Base-by-base conservation (phyloP, 106 monocot species). In the Narthecium ossifragum region DNA sequence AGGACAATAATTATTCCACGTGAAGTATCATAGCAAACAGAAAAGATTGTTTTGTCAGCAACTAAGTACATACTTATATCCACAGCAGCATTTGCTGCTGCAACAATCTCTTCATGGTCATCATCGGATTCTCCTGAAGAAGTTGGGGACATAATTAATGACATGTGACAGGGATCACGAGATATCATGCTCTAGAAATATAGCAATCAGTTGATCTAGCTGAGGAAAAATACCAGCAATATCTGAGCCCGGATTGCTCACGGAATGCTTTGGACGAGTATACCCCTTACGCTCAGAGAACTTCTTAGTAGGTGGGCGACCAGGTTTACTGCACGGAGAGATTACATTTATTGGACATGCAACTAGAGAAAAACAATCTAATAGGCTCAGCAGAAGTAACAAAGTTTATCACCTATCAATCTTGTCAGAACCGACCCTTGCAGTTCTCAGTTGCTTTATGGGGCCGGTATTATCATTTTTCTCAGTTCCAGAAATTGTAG, bases 91-190 rank as follows among this genome's bases (percentile, higher is more conserved):
- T 74, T 86, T 57, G 81, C 86, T 59, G 86, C 81, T 57, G 81
- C 75, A 43, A 78, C 57, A 67, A 86, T 71, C 62, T 78, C 81
- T 64, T 78, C 86, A 64, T 65, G 77, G 23, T 86, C 86, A 78
- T 86, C 74, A 49, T 73, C 74, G 30, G 78, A 61, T 64, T 81
- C 67, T 51, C 74, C 86, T 86, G 33, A 21, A 65, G 43, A 77
- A 39, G 33, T 20, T 20, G 24, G 37, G 15, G 27, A 12, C 22
- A 33, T 6, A 17, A 10, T 11, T 51, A 49, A 34, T 6, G 5
- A 10, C 36, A 6, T 36, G 36, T 36, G 5, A 6, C 36, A 36
- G 36, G 36, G 10, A 36, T n/a, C n/a, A n/a, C n/a, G 10, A 36
- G 36, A 10, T 36, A 6, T 5, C 36, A 6, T 5, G 36, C 1